Base-by-base conservation (phyloP, 352 stramenopile species). In the Pythium brassicae region DNA sequence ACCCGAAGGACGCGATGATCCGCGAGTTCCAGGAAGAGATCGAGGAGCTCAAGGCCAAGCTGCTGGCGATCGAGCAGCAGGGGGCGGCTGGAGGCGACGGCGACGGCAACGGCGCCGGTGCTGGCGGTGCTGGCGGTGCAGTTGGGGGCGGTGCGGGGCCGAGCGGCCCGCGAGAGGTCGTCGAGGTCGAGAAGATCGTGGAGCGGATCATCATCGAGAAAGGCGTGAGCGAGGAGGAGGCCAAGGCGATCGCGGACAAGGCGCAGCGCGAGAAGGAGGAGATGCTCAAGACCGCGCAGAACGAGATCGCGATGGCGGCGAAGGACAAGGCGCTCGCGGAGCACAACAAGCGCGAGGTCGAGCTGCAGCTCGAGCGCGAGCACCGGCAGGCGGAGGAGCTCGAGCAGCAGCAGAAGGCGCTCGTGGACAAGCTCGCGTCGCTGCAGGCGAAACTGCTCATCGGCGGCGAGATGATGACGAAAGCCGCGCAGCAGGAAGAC, bases 381-480 rank as follows among this genome's bases (percentile, higher is more conserved):
- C 74, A 74, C 2, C 75, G 95, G 61, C 71, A 89, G 20, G 79
- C 78, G 4, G 65, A 81, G 9, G 74, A 89, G 47, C 73, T 91
- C 17, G 78, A 83, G 45, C 53, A 53, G 8, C 75, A 97, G 54
- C 83, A 94, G 53, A 72, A 92, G 15, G 71, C 79, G 29, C 62
- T 98, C 10, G 61, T 92, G 42, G 74, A 89, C 19, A 93, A 98
- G 63, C 74, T 98, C 12, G 74, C 88, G 39, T 87, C 80, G 12
- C 88, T 98, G 64, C 89, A 99, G 64, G 86, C 77, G 6, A 97
- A 98, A 59, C 58, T 97, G 35, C 65, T 93, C 5, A 81, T 97
- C 46, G 96, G 96, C 32, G 95, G 95, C 34, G 81, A 97, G 53
- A 97, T 98, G 62, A 95, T 98, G 59, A 92, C 90, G 50, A 98